Conservation (phyloP, 805 yeast species). For the Lachancea waltii region DNA sequence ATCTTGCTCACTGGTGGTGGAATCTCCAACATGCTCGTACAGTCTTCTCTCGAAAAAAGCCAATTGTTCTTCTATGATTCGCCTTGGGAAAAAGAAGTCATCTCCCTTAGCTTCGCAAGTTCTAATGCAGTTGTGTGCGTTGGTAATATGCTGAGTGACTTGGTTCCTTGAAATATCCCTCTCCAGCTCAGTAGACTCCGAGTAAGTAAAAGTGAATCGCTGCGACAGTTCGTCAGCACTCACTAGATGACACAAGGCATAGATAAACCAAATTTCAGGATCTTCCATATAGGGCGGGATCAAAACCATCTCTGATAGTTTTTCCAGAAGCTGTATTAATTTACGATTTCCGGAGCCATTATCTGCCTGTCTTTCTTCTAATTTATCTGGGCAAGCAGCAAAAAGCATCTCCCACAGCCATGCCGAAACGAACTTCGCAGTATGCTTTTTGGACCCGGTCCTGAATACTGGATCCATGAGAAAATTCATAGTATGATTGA, state of each 20-base stretch:
- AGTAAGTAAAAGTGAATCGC: slow-evolving; percentile 10
- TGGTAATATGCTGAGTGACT: slow-evolving; percentile 20
- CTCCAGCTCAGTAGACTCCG: slow-evolving; percentile 11
- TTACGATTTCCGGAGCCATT: background rate
- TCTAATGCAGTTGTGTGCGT: slow-evolving; percentile 16
- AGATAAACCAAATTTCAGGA: slow-evolving; percentile 29
- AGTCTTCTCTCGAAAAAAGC: slow-evolving; percentile 19
- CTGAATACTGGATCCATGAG: slow-evolving; percentile 26
- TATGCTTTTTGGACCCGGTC: slow-evolving; percentile 26
- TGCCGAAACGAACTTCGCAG: slow-evolving; percentile 24
- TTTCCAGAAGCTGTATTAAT: slow-evolving; percentile 20
- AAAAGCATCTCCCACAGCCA: slow-evolving; percentile 27
- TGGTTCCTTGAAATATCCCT: slow-evolving; percentile 21
- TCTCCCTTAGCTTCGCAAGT: slow-evolving; percentile 15
- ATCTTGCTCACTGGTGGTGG: background rate
- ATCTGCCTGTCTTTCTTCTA: background rate
- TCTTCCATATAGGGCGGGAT: slow-evolving; percentile 32
- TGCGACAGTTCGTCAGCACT: slow-evolving; percentile 22
- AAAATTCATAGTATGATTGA: slow-evolving; percentile 21
- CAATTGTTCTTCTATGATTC: slow-evolving; percentile 20
- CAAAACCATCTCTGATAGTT: slow-evolving; percentile 24
- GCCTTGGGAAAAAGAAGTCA: slow-evolving; percentile 17
- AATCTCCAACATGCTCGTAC: slow-evolving; percentile 2
- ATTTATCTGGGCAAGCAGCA: slow-evolving; percentile 2
- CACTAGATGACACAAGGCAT: slow-evolving; percentile 23